Base-by-base conservation (phyloP, 1,284 basidiomycete species). In the Ustilago hordei region DNA sequence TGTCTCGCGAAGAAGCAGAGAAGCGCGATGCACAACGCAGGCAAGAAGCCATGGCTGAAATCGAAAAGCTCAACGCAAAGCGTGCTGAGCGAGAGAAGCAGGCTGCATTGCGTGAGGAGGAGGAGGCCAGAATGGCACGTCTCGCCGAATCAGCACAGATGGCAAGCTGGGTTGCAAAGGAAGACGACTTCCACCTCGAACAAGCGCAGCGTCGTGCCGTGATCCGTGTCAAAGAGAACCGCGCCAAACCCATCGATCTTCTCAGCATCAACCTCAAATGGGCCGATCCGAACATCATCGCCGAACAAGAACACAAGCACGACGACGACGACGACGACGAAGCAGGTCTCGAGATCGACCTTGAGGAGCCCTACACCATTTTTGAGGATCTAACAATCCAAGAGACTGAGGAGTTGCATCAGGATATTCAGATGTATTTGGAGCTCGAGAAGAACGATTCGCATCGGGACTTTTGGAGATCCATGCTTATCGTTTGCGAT, bases 391-490 rank as follows among this genome's bases (percentile, higher is more conserved):
- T 99, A 36, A 91, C 93, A 17, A 87, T 92, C 1, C 90, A 92
- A 62, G 95, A 99, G 88, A 93, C 94, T 3, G 91, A 95, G 77
- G 96, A 99, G 86, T 88, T 99, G 23, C 93, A 97, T 75, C 91
- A 93, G 57, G 96, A 99, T 85, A 98, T 99, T 79, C 92, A 95
- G 86, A 91, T 91, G 84, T 98, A 98, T 85, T 89, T 98, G 48
- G 89, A 91, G 8, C 89, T 99, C 41, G 97, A 99, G 86, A 91
- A 92, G 80, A 90, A 90, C 19, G 91, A 94, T 13, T 88, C 91
- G 45, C 95, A 96, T 84, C 91, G 95, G 65, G 95, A 98, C 79
- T 99, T 98, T 86, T 99, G 97, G 97, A 93, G 95, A 92, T 93
- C 96, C 79, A 96, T 99, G 93, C 93, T 96, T 90, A 93, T 97